These are phyloP conservation scores for Herpotrichia juniperi DNA, from an alignment of 2,329 filamentous ascomycete genomes.

Conservation along the genomic window DNA sequence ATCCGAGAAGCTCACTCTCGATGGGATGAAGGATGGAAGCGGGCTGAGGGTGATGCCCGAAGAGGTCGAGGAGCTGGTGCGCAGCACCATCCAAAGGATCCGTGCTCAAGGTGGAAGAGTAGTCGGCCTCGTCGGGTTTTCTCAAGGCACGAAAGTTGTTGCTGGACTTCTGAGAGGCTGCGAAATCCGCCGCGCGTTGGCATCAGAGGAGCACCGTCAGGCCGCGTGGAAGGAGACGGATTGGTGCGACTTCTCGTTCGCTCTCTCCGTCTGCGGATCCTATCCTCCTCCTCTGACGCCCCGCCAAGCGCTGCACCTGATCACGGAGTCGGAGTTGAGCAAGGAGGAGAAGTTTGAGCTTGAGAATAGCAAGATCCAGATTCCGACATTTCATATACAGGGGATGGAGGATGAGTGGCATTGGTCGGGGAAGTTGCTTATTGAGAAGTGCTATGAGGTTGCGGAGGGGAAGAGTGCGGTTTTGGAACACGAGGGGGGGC, in stretches of 20 bases:
- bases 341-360: constrained; percentile 16
- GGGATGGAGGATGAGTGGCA: constrained; percentile 42
- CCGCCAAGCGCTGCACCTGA: constrained; percentile 5
- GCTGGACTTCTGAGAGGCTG: constrained; percentile 34
- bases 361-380: constrained; percentile 23
- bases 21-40: constrained; percentile 21
- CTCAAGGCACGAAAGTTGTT: constrained; percentile 41
- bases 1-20: constrained; percentile 19
- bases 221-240: constrained; percentile 15
- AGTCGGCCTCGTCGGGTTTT: constrained; percentile 39
- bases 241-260: constrained; percentile 28
- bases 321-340: constrained; percentile 6
- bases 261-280: constrained; percentile 28
- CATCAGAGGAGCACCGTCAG: constrained; percentile 1
- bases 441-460: constrained; percentile 32
- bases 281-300: constrained; percentile 40
- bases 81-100: constrained; percentile 19
- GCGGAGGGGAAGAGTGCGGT: constrained; percentile 30
- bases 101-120: constrained; percentile 25
- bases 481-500: constrained; percentile 38
- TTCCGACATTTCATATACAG: constrained; percentile 40
- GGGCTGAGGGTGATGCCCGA: constrained; percentile 17
- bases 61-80: constrained; percentile 30
- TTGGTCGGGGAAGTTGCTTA: constrained; percentile 38
- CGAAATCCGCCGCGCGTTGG: constrained; percentile 22